Base-by-base conservation (phyloP, 768 basidiomycete species). In the Amanita polypyramis region DNA sequence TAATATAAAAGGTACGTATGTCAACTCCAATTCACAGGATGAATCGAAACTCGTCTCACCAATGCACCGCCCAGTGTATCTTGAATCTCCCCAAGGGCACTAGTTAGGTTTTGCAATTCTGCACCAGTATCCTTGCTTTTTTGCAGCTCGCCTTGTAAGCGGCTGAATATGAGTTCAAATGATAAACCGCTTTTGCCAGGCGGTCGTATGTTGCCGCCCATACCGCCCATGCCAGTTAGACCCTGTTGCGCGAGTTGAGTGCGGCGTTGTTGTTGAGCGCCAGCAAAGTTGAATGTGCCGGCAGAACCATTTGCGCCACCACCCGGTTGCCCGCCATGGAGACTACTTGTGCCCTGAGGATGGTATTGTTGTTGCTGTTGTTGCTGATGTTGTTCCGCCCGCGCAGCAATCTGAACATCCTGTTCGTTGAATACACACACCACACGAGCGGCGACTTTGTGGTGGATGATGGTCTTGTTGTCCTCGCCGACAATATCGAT, bases 401-500 rank as follows among this genome's bases (percentile, higher is more conserved):
- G 80, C 1, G 79, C 77, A 30, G 84, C 85, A 39, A 79, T 73
- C 51, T 78, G 80, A 1, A 79, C 85, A 58, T 99, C 96, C 51
- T 90, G 87, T 35, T 91, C 83, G 0, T 74, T 78, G 55, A 95
- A 83, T 4, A 97, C 79, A 56, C 94, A 93, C 45, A 89, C 76
- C 30, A 93, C 92, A 23, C 90, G 86, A 3, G 95, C 93, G 8
- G 96, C 92, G 45, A 98, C 96, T 65, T 99, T 98, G 70, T 97
- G 94, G 66, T 99, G 96, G 42, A 98, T 83, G 49, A 97, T 93
- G 1, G 90, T 94, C 66, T 89, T 89, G 73, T 94, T 96, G 71
- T 99, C 96, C 59, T 99, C 96, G 53, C 90, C 88, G 46, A 96
- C 89, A 53, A 99, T 99, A 68, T 98, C 96, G 58, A 98, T 99